These are phyloP conservation scores for Abrus pulchellus DNA, from an alignment of 306 rosid genomes.

Conservation along the genomic window DNA sequence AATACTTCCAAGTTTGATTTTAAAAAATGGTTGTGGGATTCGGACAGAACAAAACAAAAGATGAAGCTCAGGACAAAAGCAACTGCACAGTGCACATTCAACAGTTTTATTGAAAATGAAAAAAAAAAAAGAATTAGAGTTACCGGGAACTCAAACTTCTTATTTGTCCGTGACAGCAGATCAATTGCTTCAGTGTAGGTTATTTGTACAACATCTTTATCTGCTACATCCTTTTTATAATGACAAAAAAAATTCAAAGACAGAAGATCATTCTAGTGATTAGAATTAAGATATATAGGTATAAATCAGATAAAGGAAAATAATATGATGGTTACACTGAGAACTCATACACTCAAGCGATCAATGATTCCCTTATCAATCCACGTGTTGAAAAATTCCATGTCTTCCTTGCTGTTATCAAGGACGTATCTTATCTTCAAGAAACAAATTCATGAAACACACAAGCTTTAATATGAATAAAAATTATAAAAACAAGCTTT, in stretches of 20 bases:
- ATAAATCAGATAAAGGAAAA: constrained; percentile 31
- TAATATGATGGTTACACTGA: constrained; percentile 57
- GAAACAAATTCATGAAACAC: constrained; percentile 35
- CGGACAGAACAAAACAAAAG: not conserved
- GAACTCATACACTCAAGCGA: constrained; percentile 88
- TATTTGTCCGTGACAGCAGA: constrained; percentile 78
- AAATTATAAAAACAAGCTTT: constrained; percentile 27
- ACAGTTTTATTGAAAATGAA: constrained; percentile 19
- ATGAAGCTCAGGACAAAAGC: constrained; percentile 16
- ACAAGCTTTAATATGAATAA: constrained; percentile 24
- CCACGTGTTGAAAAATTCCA: constrained; percentile 96
- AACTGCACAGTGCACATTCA: constrained; percentile 7
- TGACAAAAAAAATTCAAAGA: constrained; percentile 37
- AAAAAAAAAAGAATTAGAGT: not conserved
- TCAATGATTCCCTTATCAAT: constrained; percentile 88
- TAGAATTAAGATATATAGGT: constrained; percentile 31
- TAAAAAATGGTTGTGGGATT: not conserved
- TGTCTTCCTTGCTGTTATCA: constrained; percentile 93
- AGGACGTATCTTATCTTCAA: constrained; percentile 83
- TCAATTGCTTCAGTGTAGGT: constrained; percentile 90
- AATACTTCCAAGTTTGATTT: not conserved
- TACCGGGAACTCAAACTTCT: constrained; percentile 98
- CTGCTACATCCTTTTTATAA: constrained; percentile 77
- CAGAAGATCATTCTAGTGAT: constrained; percentile 8
- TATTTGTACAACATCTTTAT: constrained; percentile 80